phyloP scores from a whole-genome alignment of 352 stramenopile genomes.

The Phytophthora cactorum region DNA sequence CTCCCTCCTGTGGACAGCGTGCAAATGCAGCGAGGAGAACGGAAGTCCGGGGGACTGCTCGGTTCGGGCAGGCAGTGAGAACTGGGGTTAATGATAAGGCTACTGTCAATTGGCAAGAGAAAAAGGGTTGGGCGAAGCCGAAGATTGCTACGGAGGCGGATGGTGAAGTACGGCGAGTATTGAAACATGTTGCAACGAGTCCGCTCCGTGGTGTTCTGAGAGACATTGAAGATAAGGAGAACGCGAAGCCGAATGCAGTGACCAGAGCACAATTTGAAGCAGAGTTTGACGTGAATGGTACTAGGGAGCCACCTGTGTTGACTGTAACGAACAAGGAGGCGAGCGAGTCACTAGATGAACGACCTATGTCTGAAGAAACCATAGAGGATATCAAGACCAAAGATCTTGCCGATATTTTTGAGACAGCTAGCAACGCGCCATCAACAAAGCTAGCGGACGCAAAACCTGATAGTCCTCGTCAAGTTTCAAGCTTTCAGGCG shows the following conservation, averaged over 20 bases:
- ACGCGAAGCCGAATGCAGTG: conserved; percentile 12
- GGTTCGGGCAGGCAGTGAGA: background rate
- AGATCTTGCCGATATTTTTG: background rate
- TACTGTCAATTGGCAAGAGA: background rate
- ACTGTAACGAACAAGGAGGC: background rate
- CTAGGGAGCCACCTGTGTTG: background rate
- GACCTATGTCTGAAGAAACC: background rate
- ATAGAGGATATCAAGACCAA: background rate
- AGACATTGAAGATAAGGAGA: conserved; percentile 19
- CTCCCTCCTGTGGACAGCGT: conserved; percentile 4
- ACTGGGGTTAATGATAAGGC: background rate
- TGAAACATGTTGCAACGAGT: conserved; percentile 21
- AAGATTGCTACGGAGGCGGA: background rate
- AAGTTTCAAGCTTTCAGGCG: background rate
- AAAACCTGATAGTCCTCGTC: background rate
- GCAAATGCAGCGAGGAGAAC: background rate
- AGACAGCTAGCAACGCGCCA: background rate
- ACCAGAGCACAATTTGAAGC: background rate
- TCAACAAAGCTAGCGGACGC: background rate
- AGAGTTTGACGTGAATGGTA: background rate
- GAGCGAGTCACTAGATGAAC: background rate
- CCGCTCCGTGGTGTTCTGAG: background rate
- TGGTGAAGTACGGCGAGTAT: background rate
- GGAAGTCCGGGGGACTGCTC: background rate
- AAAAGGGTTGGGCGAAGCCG: conserved; percentile 11